Conservation (phyloP, 1,139 yeast genomes). For the Saccharomycopsis hybrid region DNA sequence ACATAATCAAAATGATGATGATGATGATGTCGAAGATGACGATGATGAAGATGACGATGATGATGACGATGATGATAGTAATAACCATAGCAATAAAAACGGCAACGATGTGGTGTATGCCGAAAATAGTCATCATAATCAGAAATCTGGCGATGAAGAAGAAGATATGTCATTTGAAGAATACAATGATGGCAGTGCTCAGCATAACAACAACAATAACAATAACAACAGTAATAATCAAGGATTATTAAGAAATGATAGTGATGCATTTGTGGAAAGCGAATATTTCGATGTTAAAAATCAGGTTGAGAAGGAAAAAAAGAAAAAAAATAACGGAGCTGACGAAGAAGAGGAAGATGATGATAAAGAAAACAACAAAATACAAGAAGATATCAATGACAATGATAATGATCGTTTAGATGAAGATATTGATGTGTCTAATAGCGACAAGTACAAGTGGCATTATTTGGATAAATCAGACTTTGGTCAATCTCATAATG, state of each 20-base stretch:
- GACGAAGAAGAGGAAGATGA: conserved; percentile 27
- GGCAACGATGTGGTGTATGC: too few relatives aligned
- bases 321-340: conserved; percentile 22
- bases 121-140: conserved; percentile 27
- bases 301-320: too few relatives aligned
- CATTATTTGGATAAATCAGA: conserved; percentile 17
- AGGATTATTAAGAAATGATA: too few relatives aligned
- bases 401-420: conserved; percentile 23
- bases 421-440: conserved; percentile 23
- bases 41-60: conserved; percentile 28
- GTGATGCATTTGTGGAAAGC: conserved; percentile 33
- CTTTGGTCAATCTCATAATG: conserved; percentile 4
- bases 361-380: conserved; percentile 29
- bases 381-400: conserved; percentile 27
- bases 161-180: too few relatives aligned
- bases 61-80: conserved; percentile 22
- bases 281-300: conserved; percentile 25
- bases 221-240: too few relatives aligned
- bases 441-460: conserved; percentile 28
- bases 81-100: conserved; percentile 21
- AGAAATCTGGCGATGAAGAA: conserved; percentile 22
- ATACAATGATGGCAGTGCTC: too few relatives aligned
- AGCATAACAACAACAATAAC: conserved; percentile 33
- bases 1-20: conserved; percentile 21
- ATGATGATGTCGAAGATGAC: too few relatives aligned